Conservation (phyloP, 257 asterid species). For the Cinchona pubescens region DNA sequence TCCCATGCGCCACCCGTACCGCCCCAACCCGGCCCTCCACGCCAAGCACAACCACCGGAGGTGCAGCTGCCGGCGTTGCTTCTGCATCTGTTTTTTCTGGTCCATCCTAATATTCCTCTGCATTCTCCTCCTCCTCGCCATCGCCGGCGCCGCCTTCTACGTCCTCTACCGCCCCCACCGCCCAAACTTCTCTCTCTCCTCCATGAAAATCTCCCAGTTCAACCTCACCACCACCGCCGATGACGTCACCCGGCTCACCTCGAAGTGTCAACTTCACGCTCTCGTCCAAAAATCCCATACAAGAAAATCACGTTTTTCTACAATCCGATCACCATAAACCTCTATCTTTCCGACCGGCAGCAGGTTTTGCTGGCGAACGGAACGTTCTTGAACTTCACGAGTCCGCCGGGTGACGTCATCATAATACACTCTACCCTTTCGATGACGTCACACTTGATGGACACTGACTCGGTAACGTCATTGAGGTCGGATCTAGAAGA, state of each 20-base stretch:
- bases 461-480: conserved; percentile 43
- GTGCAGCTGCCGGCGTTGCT: conserved; percentile 40
- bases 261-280: conserved; percentile 60
- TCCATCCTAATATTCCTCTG: conserved; percentile 38
- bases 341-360: conserved; percentile 11
- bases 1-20: conserved; percentile 37
- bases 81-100: conserved; percentile 43
- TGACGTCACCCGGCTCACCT: conserved; percentile 60
- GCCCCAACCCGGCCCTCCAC: conserved; percentile 28
- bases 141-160: conserved; percentile 64
- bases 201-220: conserved; percentile 55
- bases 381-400: conserved; percentile 44
- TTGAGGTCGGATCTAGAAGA: conserved; percentile 60
- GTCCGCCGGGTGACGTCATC: conserved; percentile 34
- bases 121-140: conserved; percentile 56
- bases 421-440: conserved; percentile 46
- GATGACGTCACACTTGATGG: conserved; percentile 40
- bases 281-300: conserved; percentile 61
- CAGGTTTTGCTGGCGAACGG: conserved; percentile 50
- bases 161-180: conserved; percentile 72
- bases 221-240: conserved; percentile 76
- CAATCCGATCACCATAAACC: conserved; percentile 47
- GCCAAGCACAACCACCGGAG: conserved; percentile 32
- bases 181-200: conserved; percentile 59
- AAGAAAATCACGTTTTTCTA: conserved; percentile 44